Conservation (phyloP, 805 yeast genomes). For the Saturnispora silvae region DNA sequence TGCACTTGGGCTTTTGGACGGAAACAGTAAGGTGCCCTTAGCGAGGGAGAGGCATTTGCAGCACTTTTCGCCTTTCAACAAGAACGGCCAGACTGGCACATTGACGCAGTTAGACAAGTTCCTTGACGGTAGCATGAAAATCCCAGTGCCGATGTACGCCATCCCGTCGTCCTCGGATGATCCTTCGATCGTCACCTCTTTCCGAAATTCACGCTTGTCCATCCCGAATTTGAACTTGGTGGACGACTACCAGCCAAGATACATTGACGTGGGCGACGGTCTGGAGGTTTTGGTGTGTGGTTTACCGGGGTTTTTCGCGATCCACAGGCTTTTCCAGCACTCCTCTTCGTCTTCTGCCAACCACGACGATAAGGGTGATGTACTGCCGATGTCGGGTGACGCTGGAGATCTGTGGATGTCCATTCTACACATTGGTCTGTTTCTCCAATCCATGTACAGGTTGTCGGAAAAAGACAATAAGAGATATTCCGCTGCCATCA, state of each 20-base stretch:
- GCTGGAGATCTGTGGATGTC: constrained; percentile 71
- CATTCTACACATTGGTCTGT: constrained; percentile 57
- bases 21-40: neutral
- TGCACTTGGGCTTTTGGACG: neutral
- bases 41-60: constrained; percentile 1
- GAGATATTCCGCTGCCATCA: constrained; percentile 32
- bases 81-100: constrained; percentile 66
- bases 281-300: constrained; percentile 50
- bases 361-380: neutral
- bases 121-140: constrained; percentile 31
- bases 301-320: constrained; percentile 59
- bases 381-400: constrained; percentile 42
- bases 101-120: constrained; percentile 32
- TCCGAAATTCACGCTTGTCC: constrained; percentile 40
- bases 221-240: constrained; percentile 51
- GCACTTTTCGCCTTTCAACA: constrained; percentile 66
- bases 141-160: constrained; percentile 60
- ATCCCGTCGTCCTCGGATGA: constrained; percentile 74
- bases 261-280: constrained; percentile 18
- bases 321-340: constrained; percentile 57
- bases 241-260: constrained; percentile 44
- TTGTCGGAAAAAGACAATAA: constrained; percentile 27
- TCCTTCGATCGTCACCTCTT: constrained; percentile 51
- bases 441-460: constrained; percentile 37
- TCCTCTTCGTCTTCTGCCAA: constrained; percentile 26